Evolutionary conservation across 2,329 filamentous ascomycete genomes (phyloP).

Genomic region (Ascochyta lentis): DNA sequence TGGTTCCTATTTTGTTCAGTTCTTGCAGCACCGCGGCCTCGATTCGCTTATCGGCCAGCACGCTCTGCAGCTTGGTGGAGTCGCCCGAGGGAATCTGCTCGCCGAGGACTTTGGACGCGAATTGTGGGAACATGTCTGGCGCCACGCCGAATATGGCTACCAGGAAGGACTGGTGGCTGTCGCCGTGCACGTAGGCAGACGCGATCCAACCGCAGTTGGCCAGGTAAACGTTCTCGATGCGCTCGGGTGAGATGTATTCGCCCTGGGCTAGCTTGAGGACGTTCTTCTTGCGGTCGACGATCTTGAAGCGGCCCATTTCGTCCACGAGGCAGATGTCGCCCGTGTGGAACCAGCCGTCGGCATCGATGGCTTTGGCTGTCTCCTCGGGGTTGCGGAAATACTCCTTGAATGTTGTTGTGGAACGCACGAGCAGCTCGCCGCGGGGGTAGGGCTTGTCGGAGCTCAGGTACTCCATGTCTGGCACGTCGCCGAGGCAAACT

Average conservation of each 20-base stretch:
- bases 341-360: conserved; percentile 96
- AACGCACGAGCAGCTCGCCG: conserved; percentile 85
- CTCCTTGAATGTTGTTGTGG: conserved; percentile 79
- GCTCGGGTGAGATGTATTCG: conserved; percentile 97
- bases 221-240: conserved; percentile 93
- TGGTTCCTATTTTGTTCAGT: conserved; percentile 77
- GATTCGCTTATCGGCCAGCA: conserved; percentile 72
- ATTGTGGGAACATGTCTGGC: conserved; percentile 81
- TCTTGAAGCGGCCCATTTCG: conserved; percentile 82
- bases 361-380: conserved; percentile 79
- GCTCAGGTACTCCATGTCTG: conserved; percentile 90
- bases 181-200: conserved; percentile 89
- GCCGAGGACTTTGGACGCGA: conserved; percentile 77
- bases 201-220: conserved; percentile 79
- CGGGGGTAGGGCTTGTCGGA: conserved; percentile 89
- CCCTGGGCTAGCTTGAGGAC: conserved; percentile 98
- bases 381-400: conserved; percentile 93
- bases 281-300: conserved; percentile 98
- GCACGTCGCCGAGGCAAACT: conserved; percentile 81
- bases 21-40: conserved; percentile 77
- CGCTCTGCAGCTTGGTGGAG: conserved; percentile 69
- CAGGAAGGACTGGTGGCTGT: conserved; percentile 79
- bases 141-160: conserved; percentile 90
- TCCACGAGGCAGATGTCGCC: conserved; percentile 91
- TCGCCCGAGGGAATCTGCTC: conserved; percentile 70